Evolutionary conservation across 1,139 yeast species (phyloP), one percentile per base, ranked within the genome.

Genomic region (Blastobotrys illinoisensis): DNA sequence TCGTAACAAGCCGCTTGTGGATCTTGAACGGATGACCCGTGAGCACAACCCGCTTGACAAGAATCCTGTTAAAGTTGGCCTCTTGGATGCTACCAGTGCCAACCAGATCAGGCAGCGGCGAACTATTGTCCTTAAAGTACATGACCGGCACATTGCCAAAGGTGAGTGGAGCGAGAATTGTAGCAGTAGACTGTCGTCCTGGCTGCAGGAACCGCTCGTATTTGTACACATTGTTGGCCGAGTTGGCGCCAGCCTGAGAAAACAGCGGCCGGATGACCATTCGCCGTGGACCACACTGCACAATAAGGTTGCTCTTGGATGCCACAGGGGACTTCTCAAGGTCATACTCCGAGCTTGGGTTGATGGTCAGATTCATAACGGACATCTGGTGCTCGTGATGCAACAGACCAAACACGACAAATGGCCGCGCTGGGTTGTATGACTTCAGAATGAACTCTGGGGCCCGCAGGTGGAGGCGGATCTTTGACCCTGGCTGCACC

Each of bases 1-100:
- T 81, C 2, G 99, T 93, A 57, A 93, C 91, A 47, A 91, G 88
- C 59, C 80, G 82, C 74, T 89, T 93, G 76, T 95, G 97, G 65
- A 95, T 91, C 77, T 91, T 93, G 71, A 90, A 85, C 45, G 98
- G 96, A 63, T 89, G 91, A 53, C 99, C 99, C 0, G 99, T 93
- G 57, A 95, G 75, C 9, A 93, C 84, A 3, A 86, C 85, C 67
- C 98, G 81, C 78, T 93, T 91, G 36, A 95, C 96, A 56, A 90
- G 70, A 24, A 91, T 79, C 71, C 99, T 81, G 18, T 86, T 79
- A 65, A 86, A 89, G 71, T 93, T 97, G 50, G 91, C 81, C 67
- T 89, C 90, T 66, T 88, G 78, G 74, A 89, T 88, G 0, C 96
- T 82, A 46, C 99, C 99, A 60, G 88, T 88, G 5, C 96, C 99